Base-by-base conservation (phyloP, 2,329 filamentous ascomycete genomes). In the Pseudogymnoascus sp. region DNA sequence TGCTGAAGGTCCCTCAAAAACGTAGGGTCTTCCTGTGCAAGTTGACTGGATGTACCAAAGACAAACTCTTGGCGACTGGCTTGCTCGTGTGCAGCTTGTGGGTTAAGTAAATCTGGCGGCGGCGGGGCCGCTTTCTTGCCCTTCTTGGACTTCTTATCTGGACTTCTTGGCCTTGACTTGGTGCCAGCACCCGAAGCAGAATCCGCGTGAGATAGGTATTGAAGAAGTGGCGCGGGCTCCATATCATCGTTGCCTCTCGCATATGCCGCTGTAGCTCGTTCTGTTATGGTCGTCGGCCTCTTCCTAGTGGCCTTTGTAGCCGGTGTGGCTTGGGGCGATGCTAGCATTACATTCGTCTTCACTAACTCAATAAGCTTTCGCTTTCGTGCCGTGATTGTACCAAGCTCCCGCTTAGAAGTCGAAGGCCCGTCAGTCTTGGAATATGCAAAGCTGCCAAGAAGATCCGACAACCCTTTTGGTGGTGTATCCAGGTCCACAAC, bases 41-140 rank as follows among this genome's bases (percentile, higher is more conserved):
- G 75, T 71, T 96, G 91, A 71, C 91, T 95, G 1, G 88, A 92
- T 0, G 90, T 94, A 1, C 90, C 91, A 73, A 96, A 96, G 0
- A 95, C 75, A 69, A 92, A 89, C 63, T 91, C 84, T 70, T 94
- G 91, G 1, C 81, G 77, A 2, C 82, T 78, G 12, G 88, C 81
- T 66, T 87, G 81, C 59, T 82, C 82, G 43, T 87, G 73, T 1
- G 90, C 91, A 22, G 87, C 82, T 57, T 76, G 77, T 0, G 90
- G 90, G 0, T 89, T 90, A 9, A 90, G 75, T 2, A 95, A 71
- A 15, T 82, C 72, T 41, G 78, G 75, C 18, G 78, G 76, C n/a
- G 77, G 41, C 30, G 62, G 62, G 8, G 59, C 61, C 8, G 71
- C 73, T 41, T 69, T 69, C 60, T 76, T 78, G 63, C 71, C 75